Evolutionary conservation across 2,329 filamentous ascomycete species (phyloP), one percentile per base, ranked within the genome.

Genomic region (Cercospora sp.): DNA sequence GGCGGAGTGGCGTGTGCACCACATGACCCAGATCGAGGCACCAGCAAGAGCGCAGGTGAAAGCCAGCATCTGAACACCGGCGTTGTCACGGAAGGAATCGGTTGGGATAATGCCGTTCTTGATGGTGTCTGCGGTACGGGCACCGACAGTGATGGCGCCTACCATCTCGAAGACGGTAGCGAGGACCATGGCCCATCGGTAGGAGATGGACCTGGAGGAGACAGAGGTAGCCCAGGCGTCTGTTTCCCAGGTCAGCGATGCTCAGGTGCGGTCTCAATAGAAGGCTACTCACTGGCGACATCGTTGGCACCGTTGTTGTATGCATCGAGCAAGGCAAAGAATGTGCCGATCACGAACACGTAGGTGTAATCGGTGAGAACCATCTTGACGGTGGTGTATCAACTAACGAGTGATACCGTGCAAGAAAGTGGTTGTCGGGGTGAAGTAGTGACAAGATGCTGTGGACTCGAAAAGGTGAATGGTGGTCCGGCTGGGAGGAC

Each of bases 261-360:
- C 24, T 13, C 24, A 8, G 5, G 18, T 24, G 26, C 21, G 26
- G 18, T 49, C 2, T 26, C n/a, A 21, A 24, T 28, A 16, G 43
- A 26, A 5, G 12, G 18, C 28, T 51, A 69, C 73, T 61, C 68
- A 76, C 74, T 83, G 72, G 82, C 82, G 82, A 86, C 87, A 72
- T 88, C 89, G 76, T 89, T 90, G 85, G 82, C 82, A 82, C 86
- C 87, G 71, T 88, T 89, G 75, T 89, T 90, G 85, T 86, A 90
- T 63, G 87, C 87, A 77, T 90, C 88, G 49, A 90, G 85, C 75
- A 88, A 86, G 68, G 88, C 87, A 78, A 90, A 90, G 68, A 90
- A 84, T 64, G 86, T 87, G 79, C 86, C 87, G 64, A 90, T 84
- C 73, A 86, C 88, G 71, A 90, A 87, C 69, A 90, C 81, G 76